Evolutionary conservation across 2,329 filamentous ascomycete species (phyloP).

Genomic region (Pseudogymnoascus sp.): DNA sequence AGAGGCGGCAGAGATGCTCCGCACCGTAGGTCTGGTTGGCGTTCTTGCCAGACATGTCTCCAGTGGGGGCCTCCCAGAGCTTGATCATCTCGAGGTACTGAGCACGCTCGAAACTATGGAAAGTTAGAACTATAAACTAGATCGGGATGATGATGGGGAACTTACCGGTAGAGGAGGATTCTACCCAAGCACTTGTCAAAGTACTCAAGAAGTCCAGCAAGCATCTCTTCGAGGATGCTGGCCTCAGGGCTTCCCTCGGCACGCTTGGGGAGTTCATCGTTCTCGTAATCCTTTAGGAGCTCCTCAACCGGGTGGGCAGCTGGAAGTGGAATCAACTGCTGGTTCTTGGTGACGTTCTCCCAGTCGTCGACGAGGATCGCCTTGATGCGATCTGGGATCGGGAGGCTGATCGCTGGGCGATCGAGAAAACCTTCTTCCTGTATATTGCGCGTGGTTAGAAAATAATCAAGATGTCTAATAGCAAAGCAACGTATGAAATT

Average conservation of each 20-base stretch:
- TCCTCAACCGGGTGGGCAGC: constrained; percentile 64
- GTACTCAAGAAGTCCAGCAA: constrained; percentile 81
- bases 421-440: constrained; percentile 85
- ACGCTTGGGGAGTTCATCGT: constrained; percentile 59
- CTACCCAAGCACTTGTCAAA: constrained; percentile 86
- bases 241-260: constrained; percentile 59
- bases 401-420: constrained; percentile 76
- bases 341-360: constrained; percentile 96
- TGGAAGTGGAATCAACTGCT: constrained; percentile 79
- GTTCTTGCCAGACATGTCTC: constrained; percentile 60
- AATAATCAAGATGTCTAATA: background rate
- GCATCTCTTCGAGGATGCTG: constrained; percentile 83
- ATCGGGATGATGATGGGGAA: background rate
- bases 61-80: constrained; percentile 54
- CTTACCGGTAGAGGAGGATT: constrained; percentile 73
- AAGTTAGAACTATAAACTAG: background rate
- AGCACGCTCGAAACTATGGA: constrained; percentile 71
- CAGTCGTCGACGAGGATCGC: constrained; percentile 93
- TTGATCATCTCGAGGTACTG: constrained; percentile 77
- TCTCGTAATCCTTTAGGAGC: constrained; percentile 75
- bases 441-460: background rate
- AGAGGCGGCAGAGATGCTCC: constrained; percentile 81
- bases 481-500: constrained; percentile 13
- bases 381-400: constrained; percentile 83
- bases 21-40: constrained; percentile 82